Evolutionary conservation across 345 rosid species (phyloP), one percentile per base, ranked within the genome.

Genomic region (Boechera retrofracta): DNA sequence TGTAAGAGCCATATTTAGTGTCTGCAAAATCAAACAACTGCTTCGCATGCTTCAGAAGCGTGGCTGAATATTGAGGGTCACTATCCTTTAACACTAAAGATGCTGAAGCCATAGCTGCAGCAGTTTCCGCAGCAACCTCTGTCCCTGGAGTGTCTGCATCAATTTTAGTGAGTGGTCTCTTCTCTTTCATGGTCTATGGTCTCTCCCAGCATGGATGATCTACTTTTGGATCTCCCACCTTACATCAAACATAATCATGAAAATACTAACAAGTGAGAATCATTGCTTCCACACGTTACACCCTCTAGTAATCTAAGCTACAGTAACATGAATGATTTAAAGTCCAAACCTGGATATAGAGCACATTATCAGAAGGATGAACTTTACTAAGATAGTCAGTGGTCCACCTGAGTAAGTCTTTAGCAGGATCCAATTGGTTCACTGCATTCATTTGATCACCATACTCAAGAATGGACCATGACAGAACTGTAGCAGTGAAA

Each of bases 101-200:
- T 1, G 98, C 97, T 0, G 99, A 84, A 53, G 99, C 98, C 93
- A 96, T 82, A 31, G 98, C 99, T 29, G 98, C 99, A 12, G 99
- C 98, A 64, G 98, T 89, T 80, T 96, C 98, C 18, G 98, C 99
- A 55, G 98, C 99, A 84, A 92, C 98, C 31, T 95, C 99, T 0
- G 94, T 75, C 67, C 99, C 99, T 1, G 97, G 96, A 79, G 64
- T 68, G 11, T 96, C 79, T 31, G 76, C 54, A 64, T 91, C 89
- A 62, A 95, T 85, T 79, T 85, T 88, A 38, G 81, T 79, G 11
- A 89, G 85, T 3, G 99, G 97, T 80, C 99, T 87, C 82, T 87
- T 81, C 88, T 77, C 90, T 0, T 78, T 83, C 98, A 95, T 95
- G 0, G 55, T 68, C 79, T 95, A 97, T 1, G 99, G 99, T 80